Evolutionary conservation across 345 rosid species (phyloP), one percentile per base, ranked within the genome.

Genomic region (Murraya koenigii): DNA sequence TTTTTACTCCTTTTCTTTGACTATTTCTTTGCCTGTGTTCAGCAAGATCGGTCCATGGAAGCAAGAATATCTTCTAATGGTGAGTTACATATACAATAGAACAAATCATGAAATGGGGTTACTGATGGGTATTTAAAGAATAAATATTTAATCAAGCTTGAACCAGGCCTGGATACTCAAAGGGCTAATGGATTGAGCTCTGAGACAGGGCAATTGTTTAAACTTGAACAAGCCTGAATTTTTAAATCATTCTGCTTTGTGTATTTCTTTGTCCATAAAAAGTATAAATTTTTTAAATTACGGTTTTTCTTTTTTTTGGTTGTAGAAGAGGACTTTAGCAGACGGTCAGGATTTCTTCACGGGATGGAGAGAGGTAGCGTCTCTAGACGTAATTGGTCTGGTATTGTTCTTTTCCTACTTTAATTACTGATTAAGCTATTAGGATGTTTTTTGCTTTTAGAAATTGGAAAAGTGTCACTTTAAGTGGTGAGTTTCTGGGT

Each of bases 361-460:
- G 95, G 97, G 81, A 95, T 95, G 99, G 99, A 95, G 99, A 98
- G 99, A 93, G 99, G 98, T 95, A 91, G 94, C 97, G 86, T 90
- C 92, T 95, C 91, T 88, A 88, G 86, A 88, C 93, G 88, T 91
- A 88, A 86, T 93, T 89, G 80, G 82, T 82, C 90, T 88, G 97
- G 98, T 93, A 89, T 92, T 86, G 83, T 86, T 88, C 92, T 80
- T 84, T 89, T 92, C 91, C 85, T 67, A 83, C 83, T 85, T 86
- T n/a, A 39, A 58, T 79, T 63, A 76, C 58, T 19, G 38, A 64
- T 72, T 82, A 75, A 70, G 56, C 79, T 59, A 81, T 71, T 77
- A 14, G 80, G 63, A 70, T 49, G 30, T 75, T 23, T 23, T 64
- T 38, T 66, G 41, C 63, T 55, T 23, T 58, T 79, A 70, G 73